Evolutionary conservation across 257 asterid genomes (phyloP).

Genomic region (Capsicum pubescens): DNA sequence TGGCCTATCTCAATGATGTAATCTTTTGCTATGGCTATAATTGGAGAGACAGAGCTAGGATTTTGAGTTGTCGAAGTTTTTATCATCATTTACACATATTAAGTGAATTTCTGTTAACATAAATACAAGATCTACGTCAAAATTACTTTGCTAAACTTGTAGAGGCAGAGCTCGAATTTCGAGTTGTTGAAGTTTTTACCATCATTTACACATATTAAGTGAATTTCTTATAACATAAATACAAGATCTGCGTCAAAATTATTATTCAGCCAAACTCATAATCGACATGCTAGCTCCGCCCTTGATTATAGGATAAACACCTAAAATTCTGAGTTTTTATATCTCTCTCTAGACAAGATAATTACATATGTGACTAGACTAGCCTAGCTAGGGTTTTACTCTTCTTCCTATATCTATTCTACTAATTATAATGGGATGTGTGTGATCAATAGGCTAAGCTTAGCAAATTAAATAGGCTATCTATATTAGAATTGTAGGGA

Average conservation of each 20-base stretch:
- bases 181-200: too few relatives aligned
- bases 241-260: neutral
- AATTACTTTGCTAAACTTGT: too few relatives aligned
- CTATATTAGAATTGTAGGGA: too few relatives aligned
- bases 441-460: too few relatives aligned
- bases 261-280: neutral
- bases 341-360: neutral
- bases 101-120: too few relatives aligned
- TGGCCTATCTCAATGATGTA: neutral
- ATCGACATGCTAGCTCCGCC: neutral
- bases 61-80: neutral
- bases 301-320: neutral
- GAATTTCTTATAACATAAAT: neutral
- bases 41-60: neutral
- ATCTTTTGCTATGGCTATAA: neutral
- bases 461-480: too few relatives aligned
- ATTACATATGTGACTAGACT: neutral
- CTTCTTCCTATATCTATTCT: too few relatives aligned
- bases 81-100: too few relatives aligned
- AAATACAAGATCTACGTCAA: too few relatives aligned
- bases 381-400: too few relatives aligned
- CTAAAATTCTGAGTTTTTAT: neutral
- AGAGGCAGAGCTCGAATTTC: too few relatives aligned
- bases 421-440: too few relatives aligned
- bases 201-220: neutral